A percentile compares a stretch with the other conserved stretches of the same genome.
Evolutionary conservation across 192 early-diverging fungal species (phyloP).

Genomic region (Ramicandelaber brevisporus): DNA sequence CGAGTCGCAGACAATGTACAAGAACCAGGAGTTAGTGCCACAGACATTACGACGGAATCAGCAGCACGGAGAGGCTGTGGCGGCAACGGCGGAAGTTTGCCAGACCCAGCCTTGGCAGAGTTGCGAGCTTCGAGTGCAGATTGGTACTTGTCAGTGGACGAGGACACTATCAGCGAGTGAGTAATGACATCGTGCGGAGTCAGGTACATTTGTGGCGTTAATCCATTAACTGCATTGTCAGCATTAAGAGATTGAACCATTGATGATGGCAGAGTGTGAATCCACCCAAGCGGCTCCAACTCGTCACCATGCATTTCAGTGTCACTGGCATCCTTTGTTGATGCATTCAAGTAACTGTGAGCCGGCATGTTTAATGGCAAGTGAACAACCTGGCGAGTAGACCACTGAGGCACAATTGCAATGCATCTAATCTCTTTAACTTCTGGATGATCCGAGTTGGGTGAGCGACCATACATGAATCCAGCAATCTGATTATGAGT

Average conservation of each 20-base stretch:
- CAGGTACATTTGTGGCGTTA: conserved; percentile 25
- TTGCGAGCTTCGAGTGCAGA: conserved; percentile 45
- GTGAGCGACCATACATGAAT: conserved; percentile 81
- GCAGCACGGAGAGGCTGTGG: no score
- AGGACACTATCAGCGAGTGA: conserved; percentile 73
- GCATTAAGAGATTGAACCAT: no score
- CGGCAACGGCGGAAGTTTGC: no score
- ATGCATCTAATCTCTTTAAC: conserved; percentile 90
- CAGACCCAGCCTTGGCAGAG: conserved; percentile 86
- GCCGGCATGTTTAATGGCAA: conserved; percentile 68
- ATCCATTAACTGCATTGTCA: no score
- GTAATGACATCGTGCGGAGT: conserved; percentile 76
- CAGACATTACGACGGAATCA: conserved; percentile 73
- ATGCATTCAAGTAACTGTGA: conserved; percentile 69
- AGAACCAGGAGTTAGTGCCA: conserved; percentile 95
- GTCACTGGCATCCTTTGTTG: no score
- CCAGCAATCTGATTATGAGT: conserved; percentile 87
- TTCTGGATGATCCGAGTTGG: conserved; percentile 62
- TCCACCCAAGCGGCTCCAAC: conserved; percentile 90
- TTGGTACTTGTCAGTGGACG: conserved; percentile 36
- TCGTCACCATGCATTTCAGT: no score
- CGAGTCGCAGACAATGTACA: conserved; percentile 89
- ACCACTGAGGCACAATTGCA: conserved; percentile 96
- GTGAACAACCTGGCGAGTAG: conserved; percentile 82
- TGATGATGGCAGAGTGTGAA: conserved; percentile 92